Percentiles rank a stretch among this genome's conserved stretches.
Conservation (phyloP, 1,284 basidiomycete genomes). For the Apiotrichum gracile region DNA sequence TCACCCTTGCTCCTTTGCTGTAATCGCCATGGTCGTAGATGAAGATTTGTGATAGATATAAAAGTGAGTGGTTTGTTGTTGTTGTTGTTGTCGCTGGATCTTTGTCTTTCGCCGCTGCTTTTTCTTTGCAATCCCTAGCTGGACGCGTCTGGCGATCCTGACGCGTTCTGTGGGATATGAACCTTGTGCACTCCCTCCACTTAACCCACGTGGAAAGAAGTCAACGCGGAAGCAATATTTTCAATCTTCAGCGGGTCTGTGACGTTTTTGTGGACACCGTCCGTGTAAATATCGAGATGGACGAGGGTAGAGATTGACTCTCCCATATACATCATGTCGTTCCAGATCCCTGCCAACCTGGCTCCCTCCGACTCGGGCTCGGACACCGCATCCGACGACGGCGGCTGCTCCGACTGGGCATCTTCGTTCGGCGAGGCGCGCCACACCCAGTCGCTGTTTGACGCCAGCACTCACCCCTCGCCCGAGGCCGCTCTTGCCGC, state of each 20-base stretch:
- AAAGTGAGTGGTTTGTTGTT: background rate
- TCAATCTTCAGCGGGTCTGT: background rate
- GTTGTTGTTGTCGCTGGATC: background rate
- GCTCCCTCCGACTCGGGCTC: conserved; percentile 17
- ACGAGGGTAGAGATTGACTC: too few species aligned
- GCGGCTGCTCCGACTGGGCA: conserved; percentile 41
- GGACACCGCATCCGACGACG: conserved; percentile 15
- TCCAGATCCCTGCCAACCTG: conserved; percentile 12
- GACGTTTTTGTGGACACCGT: background rate
- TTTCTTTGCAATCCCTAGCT: background rate
- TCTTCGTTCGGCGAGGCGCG: conserved; percentile 36
- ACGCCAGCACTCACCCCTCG: conserved; percentile 58
- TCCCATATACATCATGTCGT: too few species aligned
- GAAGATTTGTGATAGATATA: background rate
- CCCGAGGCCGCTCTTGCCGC: conserved; percentile 59
- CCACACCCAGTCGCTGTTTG: conserved; percentile 71
- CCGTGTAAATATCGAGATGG: background rate
- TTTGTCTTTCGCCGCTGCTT: background rate
- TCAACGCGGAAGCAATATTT: conserved; percentile 3
- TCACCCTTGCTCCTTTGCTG: conserved; percentile 9
- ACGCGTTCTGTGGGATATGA: background rate
- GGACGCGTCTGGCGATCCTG: background rate
- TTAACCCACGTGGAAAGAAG: background rate
- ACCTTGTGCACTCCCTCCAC: background rate
- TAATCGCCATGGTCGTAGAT: conserved; percentile 6